phyloP scores from a whole-genome alignment of 768 basidiomycete species.

The Strobilomyces echinocephalus region DNA sequence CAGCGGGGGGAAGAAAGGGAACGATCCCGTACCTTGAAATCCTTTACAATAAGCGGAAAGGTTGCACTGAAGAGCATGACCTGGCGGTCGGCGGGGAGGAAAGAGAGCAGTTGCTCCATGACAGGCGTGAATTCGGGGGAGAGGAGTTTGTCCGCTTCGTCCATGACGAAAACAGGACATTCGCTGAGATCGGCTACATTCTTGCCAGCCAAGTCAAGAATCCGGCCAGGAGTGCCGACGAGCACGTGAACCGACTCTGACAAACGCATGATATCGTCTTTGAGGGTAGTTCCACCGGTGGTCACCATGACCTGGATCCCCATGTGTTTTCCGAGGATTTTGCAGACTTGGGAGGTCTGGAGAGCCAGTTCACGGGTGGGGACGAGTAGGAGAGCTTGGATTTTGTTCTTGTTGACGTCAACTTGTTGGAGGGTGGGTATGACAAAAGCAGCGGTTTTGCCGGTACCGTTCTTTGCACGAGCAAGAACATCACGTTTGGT shows the following conservation, averaged over 20 bases:
- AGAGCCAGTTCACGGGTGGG: slow-evolving; percentile 98
- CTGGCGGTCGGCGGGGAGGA: slow-evolving; percentile 81
- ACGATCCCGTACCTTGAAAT: slow-evolving; percentile 74
- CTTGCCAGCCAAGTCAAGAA: slow-evolving; percentile 92
- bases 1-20: neutral
- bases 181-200: slow-evolving; percentile 89
- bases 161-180: slow-evolving; percentile 98
- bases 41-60: slow-evolving; percentile 98
- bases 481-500: slow-evolving; percentile 92
- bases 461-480: slow-evolving; percentile 94
- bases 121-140: slow-evolving; percentile 97
- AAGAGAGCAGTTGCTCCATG: slow-evolving; percentile 90
- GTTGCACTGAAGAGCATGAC: slow-evolving; percentile 99
- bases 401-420: slow-evolving; percentile 77
- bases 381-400: slow-evolving; percentile 94
- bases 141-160: slow-evolving; percentile 97
- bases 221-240: slow-evolving; percentile 94
- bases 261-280: slow-evolving; percentile 94
- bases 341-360: slow-evolving; percentile 98
- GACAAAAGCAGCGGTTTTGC: slow-evolving; percentile 98
- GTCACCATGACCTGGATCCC: slow-evolving; percentile 97
- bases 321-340: slow-evolving; percentile 95
- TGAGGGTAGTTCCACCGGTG: slow-evolving; percentile 95
- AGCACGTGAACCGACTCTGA: slow-evolving; percentile 90
- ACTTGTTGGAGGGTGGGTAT: slow-evolving; percentile 94